phyloP scores from a whole-genome alignment of 2,329 filamentous ascomycete species.

The Didymella glomerata region DNA sequence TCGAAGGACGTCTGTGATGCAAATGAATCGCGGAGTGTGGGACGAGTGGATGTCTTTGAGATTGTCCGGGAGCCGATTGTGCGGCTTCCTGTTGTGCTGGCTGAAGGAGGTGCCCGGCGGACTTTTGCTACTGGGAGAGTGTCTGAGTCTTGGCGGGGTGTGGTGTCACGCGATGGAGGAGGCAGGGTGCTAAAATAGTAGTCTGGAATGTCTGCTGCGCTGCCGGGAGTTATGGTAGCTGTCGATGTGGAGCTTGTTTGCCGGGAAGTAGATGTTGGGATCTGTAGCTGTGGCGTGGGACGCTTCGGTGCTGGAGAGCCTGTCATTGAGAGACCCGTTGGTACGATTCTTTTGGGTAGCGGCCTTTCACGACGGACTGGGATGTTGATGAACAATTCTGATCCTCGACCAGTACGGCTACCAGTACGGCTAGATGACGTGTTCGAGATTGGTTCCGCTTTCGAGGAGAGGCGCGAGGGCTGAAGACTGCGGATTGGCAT shows the following conservation, averaged over 20 bases:
- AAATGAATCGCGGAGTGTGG: slow-evolving; percentile 43
- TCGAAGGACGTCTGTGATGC: slow-evolving; percentile 58
- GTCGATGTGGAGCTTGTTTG: slow-evolving; percentile 28
- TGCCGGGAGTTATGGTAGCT: slow-evolving; percentile 35
- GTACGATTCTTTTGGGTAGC: slow-evolving; percentile 27
- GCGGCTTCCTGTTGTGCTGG: slow-evolving; percentile 29
- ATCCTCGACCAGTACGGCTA: slow-evolving; percentile 23
- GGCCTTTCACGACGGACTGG: slow-evolving; percentile 43
- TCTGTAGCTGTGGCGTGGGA: slow-evolving; percentile 15
- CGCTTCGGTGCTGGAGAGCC: slow-evolving; percentile 22
- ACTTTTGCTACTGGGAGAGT: slow-evolving; percentile 11
- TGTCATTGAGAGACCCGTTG: slow-evolving; percentile 17
- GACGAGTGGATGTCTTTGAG: slow-evolving; percentile 37
- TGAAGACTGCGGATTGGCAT: slow-evolving; percentile 47
- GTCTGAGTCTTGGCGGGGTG: slow-evolving; percentile 13
- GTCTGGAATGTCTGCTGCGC: slow-evolving; percentile 46
- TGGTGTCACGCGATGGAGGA: slow-evolving; percentile 24
- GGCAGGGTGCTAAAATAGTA: slow-evolving; percentile 46
- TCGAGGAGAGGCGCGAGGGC: slow-evolving; percentile 35
- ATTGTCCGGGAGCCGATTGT: slow-evolving; percentile 27
- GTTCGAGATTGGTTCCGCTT: slow-evolving; percentile 36
- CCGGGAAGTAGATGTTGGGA: slow-evolving; percentile 27
- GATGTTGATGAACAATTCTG: slow-evolving; percentile 45
- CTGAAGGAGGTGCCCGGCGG: slow-evolving; percentile 21
- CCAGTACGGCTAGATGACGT: slow-evolving; percentile 8